These are phyloP conservation scores for Batrachochytrium dendrobatidis DNA, from an alignment of 371 early-diverging fungal species.

Conservation along the genomic window DNA sequence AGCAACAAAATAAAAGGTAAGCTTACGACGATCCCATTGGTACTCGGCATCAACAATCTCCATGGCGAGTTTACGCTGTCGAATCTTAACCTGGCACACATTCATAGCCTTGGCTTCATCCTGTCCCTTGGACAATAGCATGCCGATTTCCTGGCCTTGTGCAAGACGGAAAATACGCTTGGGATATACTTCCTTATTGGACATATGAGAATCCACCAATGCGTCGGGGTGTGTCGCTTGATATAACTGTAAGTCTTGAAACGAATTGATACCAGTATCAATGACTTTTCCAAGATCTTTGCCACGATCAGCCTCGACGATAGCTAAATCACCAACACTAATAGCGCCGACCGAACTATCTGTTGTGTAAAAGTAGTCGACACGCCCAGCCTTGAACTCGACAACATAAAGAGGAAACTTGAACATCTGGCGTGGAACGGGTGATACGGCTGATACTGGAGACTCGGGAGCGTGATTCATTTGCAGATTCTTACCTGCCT, in stretches of 20 bases:
- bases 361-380: slow-evolving; percentile 64
- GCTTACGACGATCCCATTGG: slow-evolving; percentile 95
- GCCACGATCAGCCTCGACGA: slow-evolving; percentile 95
- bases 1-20: slow-evolving; percentile 93
- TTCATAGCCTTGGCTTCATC: slow-evolving; percentile 84
- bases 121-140: slow-evolving; percentile 61
- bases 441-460: not conserved
- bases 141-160: slow-evolving; percentile 63
- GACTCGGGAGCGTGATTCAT: slow-evolving; percentile 9
- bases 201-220: slow-evolving; percentile 30
- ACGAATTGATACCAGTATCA: slow-evolving; percentile 47
- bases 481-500: slow-evolving; percentile 49
- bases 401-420: slow-evolving; percentile 59
- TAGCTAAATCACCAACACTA: slow-evolving; percentile 69
- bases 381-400: slow-evolving; percentile 84
- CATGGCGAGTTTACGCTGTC: slow-evolving; percentile 84
- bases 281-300: slow-evolving; percentile 87
- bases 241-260: slow-evolving; percentile 46
- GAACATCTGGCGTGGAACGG: slow-evolving; percentile 4
- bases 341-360: slow-evolving; percentile 39
- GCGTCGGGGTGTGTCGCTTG: slow-evolving; percentile 42
- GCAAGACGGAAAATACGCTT: slow-evolving; percentile 87
- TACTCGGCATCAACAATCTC: slow-evolving; percentile 94
- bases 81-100: slow-evolving; percentile 79
- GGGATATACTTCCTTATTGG: slow-evolving; percentile 64